Percentiles rank a stretch among this genome's conserved stretches.
phyloP scores from a whole-genome alignment of 2,329 filamentous ascomycete genomes.

The Penicillium sp. region DNA sequence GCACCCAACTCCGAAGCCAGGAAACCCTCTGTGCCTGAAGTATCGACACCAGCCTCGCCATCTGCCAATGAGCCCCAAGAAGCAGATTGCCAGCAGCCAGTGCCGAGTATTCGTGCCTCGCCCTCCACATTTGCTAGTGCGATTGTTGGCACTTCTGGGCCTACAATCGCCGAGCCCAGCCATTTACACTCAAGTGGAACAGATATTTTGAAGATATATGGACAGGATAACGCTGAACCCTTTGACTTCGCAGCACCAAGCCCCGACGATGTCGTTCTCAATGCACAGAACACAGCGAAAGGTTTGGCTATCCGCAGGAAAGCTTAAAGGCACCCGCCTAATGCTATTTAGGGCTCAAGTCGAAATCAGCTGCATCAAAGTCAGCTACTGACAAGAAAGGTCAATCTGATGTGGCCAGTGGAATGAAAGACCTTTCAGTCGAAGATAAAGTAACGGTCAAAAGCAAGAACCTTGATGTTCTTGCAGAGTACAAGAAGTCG shows the following conservation, averaged over 20 bases:
- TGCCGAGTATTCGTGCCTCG: constrained; percentile 41
- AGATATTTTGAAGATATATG: constrained; percentile 41
- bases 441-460: constrained; percentile 57
- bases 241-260: constrained; percentile 78
- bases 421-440: constrained; percentile 51
- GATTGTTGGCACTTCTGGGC: constrained; percentile 37
- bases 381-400: constrained; percentile 43
- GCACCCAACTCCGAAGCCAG: constrained; percentile 21
- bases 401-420: constrained; percentile 48
- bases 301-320: constrained; percentile 62
- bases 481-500: constrained; percentile 75
- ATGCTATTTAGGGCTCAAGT: constrained; percentile 48
- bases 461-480: constrained; percentile 80
- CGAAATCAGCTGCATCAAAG: constrained; percentile 44
- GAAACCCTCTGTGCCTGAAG: constrained; percentile 6
- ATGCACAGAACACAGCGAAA: constrained; percentile 75
- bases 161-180: constrained; percentile 34
- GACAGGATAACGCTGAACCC: constrained; percentile 43
- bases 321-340: constrained; percentile 36
- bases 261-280: constrained; percentile 84
- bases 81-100: constrained; percentile 15
- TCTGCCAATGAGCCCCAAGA: constrained; percentile 8
- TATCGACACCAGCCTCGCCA: constrained; percentile 2
- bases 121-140: constrained; percentile 55
- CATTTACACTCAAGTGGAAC: constrained; percentile 33